Evolutionary conservation across 2,329 filamentous ascomycete genomes (phyloP).

Genomic region (Simplicillium aogashimaense): DNA sequence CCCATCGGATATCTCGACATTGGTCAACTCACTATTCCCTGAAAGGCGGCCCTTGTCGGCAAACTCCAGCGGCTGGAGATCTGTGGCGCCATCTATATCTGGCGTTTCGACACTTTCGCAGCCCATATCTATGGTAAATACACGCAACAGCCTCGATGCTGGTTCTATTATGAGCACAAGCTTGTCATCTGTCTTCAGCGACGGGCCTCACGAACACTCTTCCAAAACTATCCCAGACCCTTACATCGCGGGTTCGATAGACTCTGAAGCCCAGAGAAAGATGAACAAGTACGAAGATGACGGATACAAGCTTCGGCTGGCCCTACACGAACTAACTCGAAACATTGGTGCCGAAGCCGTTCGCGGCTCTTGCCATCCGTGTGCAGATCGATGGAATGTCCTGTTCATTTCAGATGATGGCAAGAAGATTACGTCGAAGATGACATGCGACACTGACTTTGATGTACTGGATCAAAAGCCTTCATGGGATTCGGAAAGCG

Average conservation of each 20-base stretch:
- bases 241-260: slow-evolving; percentile 42
- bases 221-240: slow-evolving; percentile 37
- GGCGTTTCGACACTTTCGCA: slow-evolving; percentile 61
- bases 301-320: slow-evolving; percentile 53
- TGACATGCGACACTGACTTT: slow-evolving; percentile 60
- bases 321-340: slow-evolving; percentile 62
- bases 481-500: slow-evolving; percentile 51
- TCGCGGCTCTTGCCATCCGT: slow-evolving; percentile 65
- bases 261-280: slow-evolving; percentile 31
- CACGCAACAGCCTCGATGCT: slow-evolving; percentile 50
- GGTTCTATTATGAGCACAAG: slow-evolving; percentile 65
- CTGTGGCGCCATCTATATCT: slow-evolving; percentile 55
- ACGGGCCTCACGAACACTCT: slow-evolving; percentile 49
- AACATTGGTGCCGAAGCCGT: slow-evolving; percentile 53
- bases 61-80: slow-evolving; percentile 52
- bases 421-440: slow-evolving; percentile 56
- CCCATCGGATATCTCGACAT: slow-evolving; percentile 66
- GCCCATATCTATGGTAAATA: slow-evolving; percentile 51
- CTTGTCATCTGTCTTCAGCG: slow-evolving; percentile 62
- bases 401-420: slow-evolving; percentile 70
- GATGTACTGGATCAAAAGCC: slow-evolving; percentile 38
- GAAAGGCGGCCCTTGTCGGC: slow-evolving; percentile 56
- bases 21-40: slow-evolving; percentile 78
- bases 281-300: slow-evolving; percentile 51
- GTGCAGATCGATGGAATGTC: slow-evolving; percentile 74